These are phyloP conservation scores for Globisporangium spiculum DNA, from an alignment of 352 stramenopile genomes.

Conservation along the genomic window DNA sequence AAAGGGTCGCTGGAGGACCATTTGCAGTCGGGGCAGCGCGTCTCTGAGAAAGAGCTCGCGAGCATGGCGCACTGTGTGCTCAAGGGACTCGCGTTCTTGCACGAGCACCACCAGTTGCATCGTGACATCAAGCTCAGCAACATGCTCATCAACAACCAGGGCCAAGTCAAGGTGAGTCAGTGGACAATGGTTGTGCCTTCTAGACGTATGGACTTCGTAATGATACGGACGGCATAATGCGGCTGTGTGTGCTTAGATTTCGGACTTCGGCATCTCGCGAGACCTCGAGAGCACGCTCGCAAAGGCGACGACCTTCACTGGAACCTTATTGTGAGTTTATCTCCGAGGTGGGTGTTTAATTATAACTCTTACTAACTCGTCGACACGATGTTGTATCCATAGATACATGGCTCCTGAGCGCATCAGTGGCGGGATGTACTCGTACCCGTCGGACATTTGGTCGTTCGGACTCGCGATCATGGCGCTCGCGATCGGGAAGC, in stretches of 20 bases:
- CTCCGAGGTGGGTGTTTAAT: background rate
- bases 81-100: slow-evolving; percentile 84
- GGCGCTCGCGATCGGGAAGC: slow-evolving; percentile 82
- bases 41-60: slow-evolving; percentile 75
- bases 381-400: background rate
- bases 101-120: slow-evolving; percentile 89
- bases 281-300: slow-evolving; percentile 83
- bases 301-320: slow-evolving; percentile 88
- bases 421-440: slow-evolving; percentile 90
- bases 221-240: background rate
- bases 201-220: background rate
- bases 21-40: slow-evolving; percentile 39
- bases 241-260: slow-evolving; percentile 40
- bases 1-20: slow-evolving; percentile 86
- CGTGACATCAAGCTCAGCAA: slow-evolving; percentile 96
- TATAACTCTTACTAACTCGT: background rate
- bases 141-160: slow-evolving; percentile 88
- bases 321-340: slow-evolving; percentile 76
- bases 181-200: background rate
- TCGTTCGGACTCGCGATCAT: slow-evolving; percentile 81
- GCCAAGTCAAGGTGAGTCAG: slow-evolving; percentile 58
- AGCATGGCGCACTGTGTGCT: slow-evolving; percentile 77
- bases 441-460: slow-evolving; percentile 84
- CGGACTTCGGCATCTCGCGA: slow-evolving; percentile 81
- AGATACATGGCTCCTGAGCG: slow-evolving; percentile 93